A percentile compares a stretch with the other conserved stretches of the same genome.
These are phyloP conservation scores for Mallotus repandus DNA, from an alignment of 441 rosid species.

Conservation along the genomic window DNA sequence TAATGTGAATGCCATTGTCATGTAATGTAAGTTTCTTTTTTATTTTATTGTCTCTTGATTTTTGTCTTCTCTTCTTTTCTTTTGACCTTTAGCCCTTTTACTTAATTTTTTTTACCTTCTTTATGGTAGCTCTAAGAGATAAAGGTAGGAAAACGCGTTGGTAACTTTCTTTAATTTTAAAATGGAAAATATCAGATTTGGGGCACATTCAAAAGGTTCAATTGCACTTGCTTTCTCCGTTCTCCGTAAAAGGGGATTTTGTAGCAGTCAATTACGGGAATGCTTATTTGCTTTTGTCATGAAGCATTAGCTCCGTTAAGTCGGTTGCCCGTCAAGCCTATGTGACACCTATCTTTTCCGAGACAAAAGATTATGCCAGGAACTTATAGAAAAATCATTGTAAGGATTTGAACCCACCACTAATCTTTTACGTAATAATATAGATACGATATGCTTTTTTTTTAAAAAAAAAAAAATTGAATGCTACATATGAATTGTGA, in stretches of 20 bases:
- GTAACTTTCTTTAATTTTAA: background rate
- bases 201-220: background rate
- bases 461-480: too few species aligned
- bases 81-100: background rate
- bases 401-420: too few species aligned
- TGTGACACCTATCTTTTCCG: background rate
- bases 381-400: background rate
- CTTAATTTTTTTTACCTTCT: background rate
- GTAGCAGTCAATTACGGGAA: slow-evolving; percentile 22
- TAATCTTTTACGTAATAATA: too few species aligned
- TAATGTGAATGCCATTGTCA: background rate
- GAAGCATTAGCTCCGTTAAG: background rate
- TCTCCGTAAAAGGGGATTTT: slow-evolving; percentile 2
- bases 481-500: too few species aligned
- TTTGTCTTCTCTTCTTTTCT: slow-evolving; percentile 3
- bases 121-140: background rate
- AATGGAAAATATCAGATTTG: background rate
- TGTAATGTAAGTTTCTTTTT: too few species aligned
- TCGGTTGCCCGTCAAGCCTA: background rate
- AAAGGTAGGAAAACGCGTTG: slow-evolving; percentile 9
- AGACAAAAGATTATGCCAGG: background rate
- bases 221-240: background rate
- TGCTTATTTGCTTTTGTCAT: slow-evolving; percentile 3
- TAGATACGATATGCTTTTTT: too few species aligned
- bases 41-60: slow-evolving; percentile 11